Conservation (phyloP, 2,329 filamentous ascomycete species). For the Didymella glomerata region DNA sequence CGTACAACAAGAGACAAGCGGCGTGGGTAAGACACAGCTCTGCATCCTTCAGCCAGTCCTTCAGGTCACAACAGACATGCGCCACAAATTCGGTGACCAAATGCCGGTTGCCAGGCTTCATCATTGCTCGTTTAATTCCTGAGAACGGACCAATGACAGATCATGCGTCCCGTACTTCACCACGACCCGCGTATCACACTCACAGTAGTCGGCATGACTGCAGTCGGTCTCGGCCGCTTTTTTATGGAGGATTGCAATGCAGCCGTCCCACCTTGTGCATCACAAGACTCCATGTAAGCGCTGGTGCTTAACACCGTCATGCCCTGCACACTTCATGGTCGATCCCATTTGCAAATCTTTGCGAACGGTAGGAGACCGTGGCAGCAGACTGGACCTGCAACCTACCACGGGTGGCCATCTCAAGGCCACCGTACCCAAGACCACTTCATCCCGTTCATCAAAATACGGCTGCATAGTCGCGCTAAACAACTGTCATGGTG, state of each 20-base stretch:
- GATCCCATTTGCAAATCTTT: constrained; percentile 25
- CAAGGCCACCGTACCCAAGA: constrained; percentile 14
- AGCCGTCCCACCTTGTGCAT: constrained; percentile 37
- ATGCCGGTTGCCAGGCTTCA: constrained; percentile 7
- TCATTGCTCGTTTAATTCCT: not conserved
- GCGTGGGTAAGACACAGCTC: not conserved
- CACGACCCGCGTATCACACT: constrained; percentile 41
- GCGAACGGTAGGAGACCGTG: constrained; percentile 32
- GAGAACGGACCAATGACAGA: constrained; percentile 6
- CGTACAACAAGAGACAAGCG: constrained; percentile 1
- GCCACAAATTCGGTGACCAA: constrained; percentile 5
- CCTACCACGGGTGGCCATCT: constrained; percentile 22
- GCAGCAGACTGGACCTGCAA: constrained; percentile 30
- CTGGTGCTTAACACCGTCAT: constrained; percentile 26
- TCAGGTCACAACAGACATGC: constrained; percentile 3
- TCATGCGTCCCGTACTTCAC: constrained; percentile 24
- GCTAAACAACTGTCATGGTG: constrained; percentile 2
- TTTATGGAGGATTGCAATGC: constrained; percentile 31
- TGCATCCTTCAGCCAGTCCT: constrained; percentile 17
- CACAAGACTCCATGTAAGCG: constrained; percentile 42
- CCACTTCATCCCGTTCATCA: constrained; percentile 24
- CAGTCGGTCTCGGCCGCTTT: constrained; percentile 36
- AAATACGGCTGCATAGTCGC: constrained; percentile 13
- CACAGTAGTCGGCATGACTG: constrained; percentile 30
- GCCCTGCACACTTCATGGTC: constrained; percentile 23